Conservation (phyloP, 1,284 basidiomycete genomes). For the Ceratobasidium sp. region DNA sequence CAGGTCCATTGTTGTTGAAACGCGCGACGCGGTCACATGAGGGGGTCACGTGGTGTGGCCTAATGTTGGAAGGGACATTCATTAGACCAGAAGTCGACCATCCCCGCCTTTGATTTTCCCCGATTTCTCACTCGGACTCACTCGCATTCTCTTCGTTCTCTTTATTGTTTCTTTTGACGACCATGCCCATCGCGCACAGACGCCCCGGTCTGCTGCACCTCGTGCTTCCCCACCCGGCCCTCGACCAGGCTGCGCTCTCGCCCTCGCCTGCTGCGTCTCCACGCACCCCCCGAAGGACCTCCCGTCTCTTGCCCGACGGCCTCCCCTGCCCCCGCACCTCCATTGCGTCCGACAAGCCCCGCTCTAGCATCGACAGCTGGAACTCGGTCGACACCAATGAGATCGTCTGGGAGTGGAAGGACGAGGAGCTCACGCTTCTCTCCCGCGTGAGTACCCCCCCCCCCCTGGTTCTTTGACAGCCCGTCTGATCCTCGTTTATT, state of each 20-base stretch:
- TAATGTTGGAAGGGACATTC: slow-evolving; percentile 29
- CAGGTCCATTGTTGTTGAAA: slow-evolving; percentile 28
- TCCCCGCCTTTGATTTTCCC: slow-evolving; percentile 43
- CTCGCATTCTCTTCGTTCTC: slow-evolving; percentile 28
- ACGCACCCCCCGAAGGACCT: slow-evolving; percentile 49
- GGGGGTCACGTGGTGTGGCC: slow-evolving; percentile 5
- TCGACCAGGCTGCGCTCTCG: slow-evolving; percentile 59
- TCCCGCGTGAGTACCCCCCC: slow-evolving; percentile 63
- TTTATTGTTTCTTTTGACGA: slow-evolving; percentile 36
- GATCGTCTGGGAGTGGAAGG: slow-evolving; percentile 74
- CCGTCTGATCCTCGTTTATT: slow-evolving; percentile 31
- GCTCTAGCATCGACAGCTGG: slow-evolving; percentile 58
- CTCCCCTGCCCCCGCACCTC: slow-evolving; percentile 35
- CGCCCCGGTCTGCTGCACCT: slow-evolving; percentile 58
- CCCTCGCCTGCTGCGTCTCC: slow-evolving; percentile 55
- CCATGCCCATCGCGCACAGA: slow-evolving; percentile 46
- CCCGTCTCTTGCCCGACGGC: slow-evolving; percentile 30
- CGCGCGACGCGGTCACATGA: slow-evolving; percentile 38
- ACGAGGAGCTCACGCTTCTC: slow-evolving; percentile 73
- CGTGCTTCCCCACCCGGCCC: slow-evolving; percentile 64
- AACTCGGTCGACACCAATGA: slow-evolving; percentile 74
- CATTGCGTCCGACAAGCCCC: slow-evolving; percentile 35
- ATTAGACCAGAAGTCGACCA: slow-evolving; percentile 27
- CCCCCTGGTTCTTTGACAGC: slow-evolving; percentile 15
- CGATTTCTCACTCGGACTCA: slow-evolving; percentile 32